A percentile compares a stretch with the other conserved stretches of the same genome.
phyloP scores from a whole-genome alignment of 805 yeast genomes.

The Soucietia sequanensis region DNA sequence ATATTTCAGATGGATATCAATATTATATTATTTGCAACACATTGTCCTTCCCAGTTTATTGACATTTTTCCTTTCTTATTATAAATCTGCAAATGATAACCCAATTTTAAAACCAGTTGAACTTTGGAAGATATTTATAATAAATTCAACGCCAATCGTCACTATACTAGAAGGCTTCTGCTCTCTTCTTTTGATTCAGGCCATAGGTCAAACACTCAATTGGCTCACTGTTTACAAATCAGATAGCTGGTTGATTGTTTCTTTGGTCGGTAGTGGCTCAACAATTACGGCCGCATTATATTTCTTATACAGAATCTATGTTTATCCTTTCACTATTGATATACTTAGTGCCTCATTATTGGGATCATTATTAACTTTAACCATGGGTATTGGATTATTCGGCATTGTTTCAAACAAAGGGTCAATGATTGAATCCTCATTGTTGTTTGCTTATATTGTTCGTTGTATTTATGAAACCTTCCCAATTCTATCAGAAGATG shows the following conservation, averaged over 20 bases:
- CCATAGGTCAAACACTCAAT: conserved; percentile 77
- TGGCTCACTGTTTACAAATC: conserved; percentile 64
- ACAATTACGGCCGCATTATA: conserved; percentile 74
- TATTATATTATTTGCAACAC: conserved; percentile 78
- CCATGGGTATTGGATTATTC: conserved; percentile 69
- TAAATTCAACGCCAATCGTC: conserved; percentile 85
- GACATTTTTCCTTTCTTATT: conserved; percentile 62
- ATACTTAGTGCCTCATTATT: conserved; percentile 75
- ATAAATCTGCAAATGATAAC: conserved; percentile 20
- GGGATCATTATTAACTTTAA: conserved; percentile 80
- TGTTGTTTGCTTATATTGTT: conserved; percentile 86
- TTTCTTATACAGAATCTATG: conserved; percentile 80
- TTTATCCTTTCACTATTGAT: conserved; percentile 69
- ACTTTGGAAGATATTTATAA: conserved; percentile 70
- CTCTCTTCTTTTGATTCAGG: conserved; percentile 86
- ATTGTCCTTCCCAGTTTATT: conserved; percentile 77
- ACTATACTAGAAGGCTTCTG: conserved; percentile 92
- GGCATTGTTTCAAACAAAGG: conserved; percentile 85
- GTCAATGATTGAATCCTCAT: conserved; percentile 84
- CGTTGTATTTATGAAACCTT: conserved; percentile 91
- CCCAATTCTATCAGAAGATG: conserved; percentile 72
- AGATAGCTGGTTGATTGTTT: conserved; percentile 77
- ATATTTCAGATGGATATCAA: conserved; percentile 44
- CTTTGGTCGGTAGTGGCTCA: conserved; percentile 69
- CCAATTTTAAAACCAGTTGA: conserved; percentile 26